These are phyloP conservation scores for Schwanniomyces sp. DNA, from an alignment of 805 yeast genomes.

Conservation along the genomic window DNA sequence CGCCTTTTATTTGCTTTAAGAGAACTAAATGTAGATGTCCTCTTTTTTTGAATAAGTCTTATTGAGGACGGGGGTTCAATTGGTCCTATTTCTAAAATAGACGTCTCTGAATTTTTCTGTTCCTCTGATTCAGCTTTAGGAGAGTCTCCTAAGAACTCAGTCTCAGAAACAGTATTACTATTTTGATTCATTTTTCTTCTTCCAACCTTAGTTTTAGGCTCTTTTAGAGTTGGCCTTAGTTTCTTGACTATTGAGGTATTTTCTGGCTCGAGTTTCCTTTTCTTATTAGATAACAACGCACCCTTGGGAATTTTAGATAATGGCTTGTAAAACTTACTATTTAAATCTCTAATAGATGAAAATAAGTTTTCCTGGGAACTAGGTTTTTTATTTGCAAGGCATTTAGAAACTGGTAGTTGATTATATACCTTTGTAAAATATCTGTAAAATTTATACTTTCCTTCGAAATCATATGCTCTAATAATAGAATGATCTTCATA, in stretches of 20 bases:
- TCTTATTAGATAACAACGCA: constrained; percentile 13
- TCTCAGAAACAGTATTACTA: neutral
- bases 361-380: neutral
- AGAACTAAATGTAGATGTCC: constrained; percentile 11
- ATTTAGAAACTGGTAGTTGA: neutral
- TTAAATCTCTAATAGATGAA: constrained; percentile 5
- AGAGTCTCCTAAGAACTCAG: constrained; percentile 1
- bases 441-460: constrained; percentile 71
- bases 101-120: neutral
- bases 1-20: constrained; percentile 31
- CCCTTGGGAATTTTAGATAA: constrained; percentile 27
- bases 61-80: constrained; percentile 6
- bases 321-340: constrained; percentile 13
- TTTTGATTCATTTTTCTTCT: neutral
- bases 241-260: constrained; percentile 1
- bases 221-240: constrained; percentile 1
- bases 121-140: constrained; percentile 7
- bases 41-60: neutral
- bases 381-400: neutral
- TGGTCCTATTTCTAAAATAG: constrained; percentile 9
- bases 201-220: neutral
- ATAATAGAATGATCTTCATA: constrained; percentile 40
- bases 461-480: constrained; percentile 69
- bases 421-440: constrained; percentile 29
- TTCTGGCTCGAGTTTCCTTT: constrained; percentile 10